Percentiles rank a stretch among this genome's conserved stretches.
phyloP scores from a whole-genome alignment of 2,329 filamentous ascomycete species.

The Ilyonectria mors-panacis region DNA sequence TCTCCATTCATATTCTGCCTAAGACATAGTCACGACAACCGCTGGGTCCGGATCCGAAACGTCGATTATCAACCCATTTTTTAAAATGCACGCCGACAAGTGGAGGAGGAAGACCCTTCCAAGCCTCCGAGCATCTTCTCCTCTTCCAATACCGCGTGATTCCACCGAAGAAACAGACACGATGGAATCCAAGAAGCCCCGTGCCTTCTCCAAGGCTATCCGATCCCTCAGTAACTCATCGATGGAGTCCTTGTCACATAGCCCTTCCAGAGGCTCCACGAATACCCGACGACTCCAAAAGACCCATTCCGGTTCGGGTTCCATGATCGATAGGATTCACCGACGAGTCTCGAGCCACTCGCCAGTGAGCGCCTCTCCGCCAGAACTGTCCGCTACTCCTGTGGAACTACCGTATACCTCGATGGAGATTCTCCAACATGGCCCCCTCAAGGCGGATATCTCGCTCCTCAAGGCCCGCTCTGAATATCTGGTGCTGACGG shows the following conservation, averaged over 20 bases:
- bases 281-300: slow-evolving; percentile 56
- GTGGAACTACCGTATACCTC: slow-evolving; percentile 52
- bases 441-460: slow-evolving; percentile 64
- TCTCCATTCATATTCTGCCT: slow-evolving; percentile 17
- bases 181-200: slow-evolving; percentile 53
- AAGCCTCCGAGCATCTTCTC: slow-evolving; percentile 45
- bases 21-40: slow-evolving; percentile 4
- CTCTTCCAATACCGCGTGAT: slow-evolving; percentile 40
- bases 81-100: slow-evolving; percentile 52
- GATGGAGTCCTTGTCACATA: slow-evolving; percentile 56
- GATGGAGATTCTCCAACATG: slow-evolving; percentile 61
- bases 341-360: slow-evolving; percentile 58
- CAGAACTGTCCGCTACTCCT: slow-evolving; percentile 49
- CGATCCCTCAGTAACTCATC: slow-evolving; percentile 59
- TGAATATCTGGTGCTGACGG: slow-evolving; percentile 68
- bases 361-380: slow-evolving; percentile 48
- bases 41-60: slow-evolving; percentile 6
- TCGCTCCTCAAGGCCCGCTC: slow-evolving; percentile 64
- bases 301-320: slow-evolving; percentile 55
- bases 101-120: slow-evolving; percentile 55
- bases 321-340: slow-evolving; percentile 60
- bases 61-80: slow-evolving; percentile 12
- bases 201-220: slow-evolving; percentile 55
- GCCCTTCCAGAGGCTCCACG: slow-evolving; percentile 50
- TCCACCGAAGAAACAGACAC: slow-evolving; percentile 41